Percentiles rank a stretch among this genome's conserved stretches.
Evolutionary conservation across 2,329 filamentous ascomycete genomes (phyloP).

Genomic region (Fusarium bactridioides): DNA sequence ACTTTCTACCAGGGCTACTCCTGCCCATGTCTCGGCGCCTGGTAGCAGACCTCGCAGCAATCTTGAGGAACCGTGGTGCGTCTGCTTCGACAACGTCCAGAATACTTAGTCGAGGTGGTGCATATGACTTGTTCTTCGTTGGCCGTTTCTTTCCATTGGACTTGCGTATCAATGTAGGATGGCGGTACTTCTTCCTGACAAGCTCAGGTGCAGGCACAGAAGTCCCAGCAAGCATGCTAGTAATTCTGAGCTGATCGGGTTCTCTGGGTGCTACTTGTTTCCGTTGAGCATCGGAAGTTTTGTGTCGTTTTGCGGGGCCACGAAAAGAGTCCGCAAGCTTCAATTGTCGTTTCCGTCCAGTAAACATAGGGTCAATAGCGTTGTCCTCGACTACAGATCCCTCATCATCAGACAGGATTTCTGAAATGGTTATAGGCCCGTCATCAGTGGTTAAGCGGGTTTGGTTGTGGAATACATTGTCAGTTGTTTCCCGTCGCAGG

Average conservation of each 20-base stretch:
- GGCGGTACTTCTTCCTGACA: slow-evolving; percentile 30
- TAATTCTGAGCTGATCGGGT: slow-evolving; percentile 46
- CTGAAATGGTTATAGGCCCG: background rate
- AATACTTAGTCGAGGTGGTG: slow-evolving; percentile 64
- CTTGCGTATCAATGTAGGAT: slow-evolving; percentile 6
- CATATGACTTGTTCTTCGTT: background rate
- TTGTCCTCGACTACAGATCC: slow-evolving; percentile 59
- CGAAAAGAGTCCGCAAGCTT: slow-evolving; percentile 39
- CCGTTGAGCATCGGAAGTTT: slow-evolving; percentile 23
- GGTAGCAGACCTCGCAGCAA: slow-evolving; percentile 66
- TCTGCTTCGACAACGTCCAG: slow-evolving; percentile 64
- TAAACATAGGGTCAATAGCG: slow-evolving; percentile 59
- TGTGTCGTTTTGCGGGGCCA: slow-evolving; percentile 40
- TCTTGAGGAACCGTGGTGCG: slow-evolving; percentile 66
- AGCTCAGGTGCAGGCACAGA: slow-evolving; percentile 9
- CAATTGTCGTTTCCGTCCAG: slow-evolving; percentile 52
- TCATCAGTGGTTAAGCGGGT: slow-evolving; percentile 36
- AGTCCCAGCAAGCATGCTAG: slow-evolving; percentile 38
- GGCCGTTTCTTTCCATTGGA: slow-evolving; percentile 5
- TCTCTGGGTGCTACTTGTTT: slow-evolving; percentile 31
- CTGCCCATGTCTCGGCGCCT: slow-evolving; percentile 59
- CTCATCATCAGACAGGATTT: slow-evolving; percentile 42
- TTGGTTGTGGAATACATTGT: slow-evolving; percentile 41
- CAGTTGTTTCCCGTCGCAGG: slow-evolving; percentile 29
- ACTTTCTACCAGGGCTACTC: slow-evolving; percentile 62